Conservation (phyloP, 768 basidiomycete genomes). For the Lentinula guzmanii region DNA sequence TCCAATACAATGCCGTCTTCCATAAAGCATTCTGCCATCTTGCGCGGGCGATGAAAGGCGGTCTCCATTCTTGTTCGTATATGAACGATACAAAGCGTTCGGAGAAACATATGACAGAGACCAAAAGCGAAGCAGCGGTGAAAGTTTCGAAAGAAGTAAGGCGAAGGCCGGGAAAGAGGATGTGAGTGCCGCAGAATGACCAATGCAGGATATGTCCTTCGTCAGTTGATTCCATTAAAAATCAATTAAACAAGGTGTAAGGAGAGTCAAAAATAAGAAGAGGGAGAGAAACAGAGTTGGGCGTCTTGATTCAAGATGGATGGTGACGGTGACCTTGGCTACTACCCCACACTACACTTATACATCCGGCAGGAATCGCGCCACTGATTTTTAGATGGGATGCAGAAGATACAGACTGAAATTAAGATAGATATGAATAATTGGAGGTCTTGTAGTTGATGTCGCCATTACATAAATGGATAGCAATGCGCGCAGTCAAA, state of each 20-base stretch:
- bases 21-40: slow-evolving; percentile 43
- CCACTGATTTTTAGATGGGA: background rate
- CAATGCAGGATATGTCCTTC: slow-evolving; percentile 31
- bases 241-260: background rate
- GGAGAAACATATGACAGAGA: slow-evolving; percentile 38
- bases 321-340: background rate
- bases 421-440: background rate
- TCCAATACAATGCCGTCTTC: slow-evolving; percentile 49
- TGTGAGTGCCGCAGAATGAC: slow-evolving; percentile 28
- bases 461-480: too few species aligned
- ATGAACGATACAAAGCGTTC: slow-evolving; percentile 53
- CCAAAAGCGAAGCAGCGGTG: slow-evolving; percentile 37
- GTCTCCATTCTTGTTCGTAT: slow-evolving; percentile 42
- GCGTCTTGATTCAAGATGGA: background rate
- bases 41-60: slow-evolving; percentile 32
- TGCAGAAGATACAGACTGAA: too few species aligned
- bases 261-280: background rate
- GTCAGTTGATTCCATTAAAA: slow-evolving; percentile 10
- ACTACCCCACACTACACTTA: background rate
- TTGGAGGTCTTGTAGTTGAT: background rate
- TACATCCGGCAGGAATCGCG: background rate
- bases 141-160: slow-evolving; percentile 48
- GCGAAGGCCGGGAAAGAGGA: slow-evolving; percentile 31
- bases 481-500: background rate
- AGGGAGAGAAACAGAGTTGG: background rate